Percentiles rank a stretch among this genome's conserved stretches.
Evolutionary conservation across 495 filamentous ascomycete genomes (phyloP).

Genomic region (Oidiodendron maius): DNA sequence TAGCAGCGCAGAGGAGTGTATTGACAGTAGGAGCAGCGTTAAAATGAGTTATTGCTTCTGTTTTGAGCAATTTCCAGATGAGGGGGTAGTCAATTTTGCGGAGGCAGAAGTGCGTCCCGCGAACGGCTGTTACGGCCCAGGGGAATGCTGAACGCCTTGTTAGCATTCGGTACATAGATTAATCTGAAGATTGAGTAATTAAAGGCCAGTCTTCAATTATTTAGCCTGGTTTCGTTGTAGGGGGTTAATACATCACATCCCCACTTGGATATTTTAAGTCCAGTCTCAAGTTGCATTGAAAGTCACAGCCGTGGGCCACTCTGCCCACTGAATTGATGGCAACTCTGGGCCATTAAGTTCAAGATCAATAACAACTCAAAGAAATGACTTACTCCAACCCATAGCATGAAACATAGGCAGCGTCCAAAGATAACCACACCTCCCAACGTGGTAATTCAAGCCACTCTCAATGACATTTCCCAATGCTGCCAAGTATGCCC

Average conservation of each 20-base stretch:
- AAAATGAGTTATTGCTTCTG: conserved; percentile 86
- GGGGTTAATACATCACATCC: too few species aligned
- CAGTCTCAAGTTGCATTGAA: too few species aligned
- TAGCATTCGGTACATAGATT: conserved; percentile 11
- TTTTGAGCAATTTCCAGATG: conserved; percentile 82
- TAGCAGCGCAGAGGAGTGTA: conserved; percentile 75
- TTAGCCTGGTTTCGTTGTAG: too few species aligned
- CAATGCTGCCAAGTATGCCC: conserved; percentile 76
- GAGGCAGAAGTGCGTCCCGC: conserved; percentile 91
- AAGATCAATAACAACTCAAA: too few species aligned
- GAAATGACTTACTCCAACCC: conserved; percentile 58
- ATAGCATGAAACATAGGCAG: conserved; percentile 95
- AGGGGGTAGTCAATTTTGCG: conserved; percentile 91
- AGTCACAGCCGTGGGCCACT: too few species aligned
- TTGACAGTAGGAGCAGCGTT: conserved; percentile 96
- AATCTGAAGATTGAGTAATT: neutral
- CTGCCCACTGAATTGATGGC: too few species aligned
- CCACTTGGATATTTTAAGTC: too few species aligned
- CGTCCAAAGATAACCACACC: conserved; percentile 85
- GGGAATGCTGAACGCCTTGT: conserved; percentile 30
- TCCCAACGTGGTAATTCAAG: conserved; percentile 59
- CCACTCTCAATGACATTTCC: conserved; percentile 86
- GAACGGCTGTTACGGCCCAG: conserved; percentile 85
- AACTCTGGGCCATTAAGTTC: neutral
- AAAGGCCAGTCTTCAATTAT: neutral